phyloP scores from a whole-genome alignment of 2,329 filamentous ascomycete species.

The Botrytis porri region DNA sequence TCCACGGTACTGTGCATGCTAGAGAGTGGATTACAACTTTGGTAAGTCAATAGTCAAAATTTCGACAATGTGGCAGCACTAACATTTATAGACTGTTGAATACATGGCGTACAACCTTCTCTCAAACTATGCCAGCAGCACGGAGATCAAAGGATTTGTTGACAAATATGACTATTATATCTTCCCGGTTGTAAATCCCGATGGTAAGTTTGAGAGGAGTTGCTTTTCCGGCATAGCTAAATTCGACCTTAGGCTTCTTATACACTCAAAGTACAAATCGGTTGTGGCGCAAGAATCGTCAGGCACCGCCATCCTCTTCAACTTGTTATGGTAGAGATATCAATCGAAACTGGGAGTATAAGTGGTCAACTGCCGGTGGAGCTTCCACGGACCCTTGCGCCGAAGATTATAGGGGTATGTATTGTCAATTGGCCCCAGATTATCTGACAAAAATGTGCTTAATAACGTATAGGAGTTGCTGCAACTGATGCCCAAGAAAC shows the following conservation, averaged over 20 bases:
- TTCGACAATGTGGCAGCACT: not conserved
- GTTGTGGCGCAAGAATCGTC: conserved; percentile 61
- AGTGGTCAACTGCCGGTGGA: conserved; percentile 48
- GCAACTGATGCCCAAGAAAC: conserved; percentile 52
- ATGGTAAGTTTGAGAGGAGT: conserved; percentile 43
- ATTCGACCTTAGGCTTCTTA: conserved; percentile 48
- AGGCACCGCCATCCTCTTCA: conserved; percentile 39
- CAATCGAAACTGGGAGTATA: conserved; percentile 57
- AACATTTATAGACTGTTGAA: conserved; percentile 42
- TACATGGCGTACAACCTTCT: conserved; percentile 52
- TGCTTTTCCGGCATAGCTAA: not conserved
- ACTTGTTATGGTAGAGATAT: conserved; percentile 51
- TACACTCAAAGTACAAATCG: conserved; percentile 56
- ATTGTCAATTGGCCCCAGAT: not conserved
- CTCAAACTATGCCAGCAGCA: conserved; percentile 43
- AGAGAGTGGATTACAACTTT: conserved; percentile 59
- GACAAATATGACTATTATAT: conserved; percentile 66
- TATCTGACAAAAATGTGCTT: not conserved
- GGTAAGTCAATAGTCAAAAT: not conserved
- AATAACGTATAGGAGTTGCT: conserved; percentile 36
- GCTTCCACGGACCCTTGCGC: conserved; percentile 51
- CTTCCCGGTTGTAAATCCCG: conserved; percentile 60
- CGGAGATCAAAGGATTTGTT: conserved; percentile 46
- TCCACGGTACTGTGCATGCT: conserved; percentile 58
- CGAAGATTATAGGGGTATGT: conserved; percentile 45